Conservation (phyloP, 1,139 yeast species). For the Diutina scorzettiae region DNA sequence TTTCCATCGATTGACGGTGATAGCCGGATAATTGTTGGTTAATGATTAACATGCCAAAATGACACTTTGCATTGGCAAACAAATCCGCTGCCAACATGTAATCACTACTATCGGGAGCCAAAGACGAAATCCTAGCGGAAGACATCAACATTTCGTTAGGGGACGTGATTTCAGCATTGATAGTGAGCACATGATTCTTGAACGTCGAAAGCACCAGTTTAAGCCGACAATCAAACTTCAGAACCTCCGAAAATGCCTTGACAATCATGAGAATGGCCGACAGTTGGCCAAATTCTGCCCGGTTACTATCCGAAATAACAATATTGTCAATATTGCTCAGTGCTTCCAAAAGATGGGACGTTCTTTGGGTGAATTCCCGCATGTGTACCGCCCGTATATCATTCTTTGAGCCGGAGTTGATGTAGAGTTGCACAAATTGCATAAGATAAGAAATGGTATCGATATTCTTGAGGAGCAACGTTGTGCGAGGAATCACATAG, state of each 20-base stretch:
- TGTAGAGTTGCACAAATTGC: constrained; percentile 19
- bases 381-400: constrained; percentile 45
- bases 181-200: constrained; percentile 1
- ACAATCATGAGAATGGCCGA: constrained; percentile 41
- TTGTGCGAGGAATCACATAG: constrained; percentile 9
- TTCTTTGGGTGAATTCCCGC: constrained; percentile 50
- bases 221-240: not conserved
- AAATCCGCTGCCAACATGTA: not conserved
- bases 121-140: not conserved
- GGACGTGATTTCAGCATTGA: not conserved
- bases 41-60: not conserved
- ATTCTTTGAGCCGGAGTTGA: constrained; percentile 13
- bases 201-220: constrained; percentile 5
- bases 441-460: constrained; percentile 24
- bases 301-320: constrained; percentile 13
- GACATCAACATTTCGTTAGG: not conserved
- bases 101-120: not conserved
- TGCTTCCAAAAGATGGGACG: constrained; percentile 58
- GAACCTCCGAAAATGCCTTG: constrained; percentile 24
- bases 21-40: not conserved
- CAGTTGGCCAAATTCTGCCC: constrained; percentile 21
- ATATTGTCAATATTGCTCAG: constrained; percentile 17
- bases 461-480: constrained; percentile 19
- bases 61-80: constrained; percentile 2
- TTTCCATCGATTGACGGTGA: not conserved